phyloP scores from a whole-genome alignment of 768 basidiomycete genomes.

The Phlebiopsis flavidoalba region DNA sequence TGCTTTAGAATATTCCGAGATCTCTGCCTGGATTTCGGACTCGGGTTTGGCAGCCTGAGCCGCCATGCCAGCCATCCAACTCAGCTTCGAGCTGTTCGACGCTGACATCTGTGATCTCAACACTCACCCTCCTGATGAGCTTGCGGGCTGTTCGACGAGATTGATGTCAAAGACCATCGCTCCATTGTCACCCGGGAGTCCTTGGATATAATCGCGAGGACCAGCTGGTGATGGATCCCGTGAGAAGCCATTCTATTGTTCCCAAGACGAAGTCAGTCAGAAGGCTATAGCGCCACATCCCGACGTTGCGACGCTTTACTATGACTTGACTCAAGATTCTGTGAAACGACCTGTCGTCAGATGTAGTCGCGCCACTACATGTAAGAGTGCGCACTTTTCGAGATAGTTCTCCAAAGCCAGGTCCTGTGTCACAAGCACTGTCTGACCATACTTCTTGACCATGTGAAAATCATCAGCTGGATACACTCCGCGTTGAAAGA shows the following conservation, averaged over 20 bases:
- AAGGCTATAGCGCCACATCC: neutral
- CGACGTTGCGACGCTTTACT: constrained; percentile 31
- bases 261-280: neutral
- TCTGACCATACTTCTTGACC: constrained; percentile 99
- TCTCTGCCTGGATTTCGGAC: constrained; percentile 93
- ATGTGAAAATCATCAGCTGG: constrained; percentile 98
- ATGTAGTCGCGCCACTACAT: neutral
- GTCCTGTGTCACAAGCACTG: constrained; percentile 91
- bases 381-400: constrained; percentile 48
- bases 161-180: constrained; percentile 97
- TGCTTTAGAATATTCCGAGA: constrained; percentile 97
- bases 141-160: constrained; percentile 60
- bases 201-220: constrained; percentile 93
- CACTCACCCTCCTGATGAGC: constrained; percentile 43
- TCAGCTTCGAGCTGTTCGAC: constrained; percentile 1
- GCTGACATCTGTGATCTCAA: constrained; percentile 1
- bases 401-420: constrained; percentile 91
- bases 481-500: constrained; percentile 96
- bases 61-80: constrained; percentile 30
- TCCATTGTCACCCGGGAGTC: constrained; percentile 90
- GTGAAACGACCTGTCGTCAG: neutral
- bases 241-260: constrained; percentile 83
- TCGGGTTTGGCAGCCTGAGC: constrained; percentile 72
- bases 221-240: constrained; percentile 91
- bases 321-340: constrained; percentile 90